A percentile compares a stretch with the other conserved stretches of the same genome.
Evolutionary conservation across 1,139 yeast genomes (phyloP).

Genomic region (Debaryomyces singareniensis): DNA sequence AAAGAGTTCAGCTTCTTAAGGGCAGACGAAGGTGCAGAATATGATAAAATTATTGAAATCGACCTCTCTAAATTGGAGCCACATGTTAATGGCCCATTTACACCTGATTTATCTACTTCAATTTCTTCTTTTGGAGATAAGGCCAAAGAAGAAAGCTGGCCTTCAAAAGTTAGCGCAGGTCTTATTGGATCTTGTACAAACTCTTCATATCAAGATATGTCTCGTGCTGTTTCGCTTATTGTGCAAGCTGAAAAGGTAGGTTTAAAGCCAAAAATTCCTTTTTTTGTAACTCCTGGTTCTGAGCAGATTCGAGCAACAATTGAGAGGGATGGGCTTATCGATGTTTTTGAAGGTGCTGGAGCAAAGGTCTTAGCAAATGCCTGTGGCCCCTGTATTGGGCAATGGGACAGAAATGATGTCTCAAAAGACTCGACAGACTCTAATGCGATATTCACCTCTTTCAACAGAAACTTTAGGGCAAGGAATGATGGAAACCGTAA

Average conservation of each 20-base stretch:
- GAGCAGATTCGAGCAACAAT: constrained; percentile 97
- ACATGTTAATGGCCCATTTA: constrained; percentile 88
- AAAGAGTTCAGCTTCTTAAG: constrained; percentile 53
- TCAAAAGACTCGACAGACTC: constrained; percentile 57
- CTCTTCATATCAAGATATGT: constrained; percentile 96
- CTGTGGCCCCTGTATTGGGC: constrained; percentile 99
- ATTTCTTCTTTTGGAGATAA: constrained; percentile 63
- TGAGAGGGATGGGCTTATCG: constrained; percentile 85
- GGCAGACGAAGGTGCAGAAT: constrained; percentile 79
- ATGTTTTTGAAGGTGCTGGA: constrained; percentile 76
- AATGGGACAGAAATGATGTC: constrained; percentile 82
- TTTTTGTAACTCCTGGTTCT: constrained; percentile 96
- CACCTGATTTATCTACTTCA: constrained; percentile 90
- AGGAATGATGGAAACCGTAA: constrained; percentile 97
- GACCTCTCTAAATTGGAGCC: constrained; percentile 76
- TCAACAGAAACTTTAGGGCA: constrained; percentile 94
- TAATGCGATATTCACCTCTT: constrained; percentile 89
- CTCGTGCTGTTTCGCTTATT: constrained; percentile 84
- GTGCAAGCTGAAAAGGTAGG: constrained; percentile 82
- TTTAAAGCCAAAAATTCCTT: constrained; percentile 85
- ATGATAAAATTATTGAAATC: constrained; percentile 79
- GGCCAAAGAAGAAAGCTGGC: constrained; percentile 72
- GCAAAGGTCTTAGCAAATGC: constrained; percentile 94
- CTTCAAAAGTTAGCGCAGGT: constrained; percentile 75
- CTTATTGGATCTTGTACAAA: constrained; percentile 97